A percentile compares a stretch with the other conserved stretches of the same genome.
These are phyloP conservation scores for Dentiscutata heterogama DNA, from an alignment of 371 early-diverging fungal genomes.

Conservation along the genomic window DNA sequence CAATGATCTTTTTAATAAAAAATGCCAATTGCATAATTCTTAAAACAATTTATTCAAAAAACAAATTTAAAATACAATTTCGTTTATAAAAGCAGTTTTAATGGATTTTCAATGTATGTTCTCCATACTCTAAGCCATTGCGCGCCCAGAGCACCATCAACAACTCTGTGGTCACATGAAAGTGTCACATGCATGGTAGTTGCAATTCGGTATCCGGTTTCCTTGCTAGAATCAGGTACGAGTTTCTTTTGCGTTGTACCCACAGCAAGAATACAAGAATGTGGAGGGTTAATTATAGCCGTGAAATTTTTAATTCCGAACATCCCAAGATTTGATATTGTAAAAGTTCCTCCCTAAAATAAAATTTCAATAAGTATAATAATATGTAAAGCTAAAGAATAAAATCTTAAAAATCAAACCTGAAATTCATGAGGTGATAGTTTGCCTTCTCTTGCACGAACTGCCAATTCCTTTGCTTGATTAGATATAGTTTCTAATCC, in stretches of 20 bases:
- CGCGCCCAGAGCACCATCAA: conserved; percentile 97
- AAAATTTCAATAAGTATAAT: neutral
- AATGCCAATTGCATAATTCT: too few relatives aligned
- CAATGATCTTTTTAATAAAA: too few relatives aligned
- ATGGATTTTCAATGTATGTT: conserved; percentile 96
- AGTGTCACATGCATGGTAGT: conserved; percentile 90
- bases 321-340: conserved; percentile 99
- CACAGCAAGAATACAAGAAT: conserved; percentile 95
- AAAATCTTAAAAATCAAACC: conserved; percentile 50
- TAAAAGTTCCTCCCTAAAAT: conserved; percentile 89
- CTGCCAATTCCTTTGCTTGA: conserved; percentile 88
- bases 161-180: conserved; percentile 96
- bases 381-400: too few relatives aligned
- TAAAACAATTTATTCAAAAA: too few relatives aligned
- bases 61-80: neutral
- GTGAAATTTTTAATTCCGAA: conserved; percentile 94
- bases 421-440: conserved; percentile 96
- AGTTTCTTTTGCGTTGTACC: conserved; percentile 88
- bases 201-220: conserved; percentile 69
- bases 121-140: conserved; percentile 93
- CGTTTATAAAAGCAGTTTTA: conserved; percentile 90
- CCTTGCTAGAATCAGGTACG: conserved; percentile 71
- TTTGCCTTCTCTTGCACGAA: conserved; percentile 89
- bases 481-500: conserved; percentile 90
- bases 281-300: conserved; percentile 98